Evolutionary conservation across 345 rosid genomes (phyloP), one percentile per base, ranked within the genome.

Genomic region (Brassica carinata): DNA sequence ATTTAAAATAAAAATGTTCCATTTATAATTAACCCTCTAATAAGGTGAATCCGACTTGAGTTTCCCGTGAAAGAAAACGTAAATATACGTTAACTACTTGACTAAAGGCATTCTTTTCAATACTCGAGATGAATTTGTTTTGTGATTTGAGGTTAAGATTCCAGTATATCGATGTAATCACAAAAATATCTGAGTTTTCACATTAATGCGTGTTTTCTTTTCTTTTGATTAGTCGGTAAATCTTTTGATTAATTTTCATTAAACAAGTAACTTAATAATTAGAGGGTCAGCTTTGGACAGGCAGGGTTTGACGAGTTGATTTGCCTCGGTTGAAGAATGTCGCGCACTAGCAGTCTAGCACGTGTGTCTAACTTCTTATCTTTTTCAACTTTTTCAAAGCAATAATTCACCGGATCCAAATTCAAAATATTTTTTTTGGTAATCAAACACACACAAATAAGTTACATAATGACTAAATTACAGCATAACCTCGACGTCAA

Each of bases 301-400:
- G 83, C 31, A 79, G 65, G 58, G 79, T 69, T 68, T 74, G 83
- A 69, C 79, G 74, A 80, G 74, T 59, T 61, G 74, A 53, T 51
- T 68, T 73, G 74, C 78, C 82, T 79, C 64, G 69, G 57, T 73
- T 40, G 40, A 73, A 79, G 83, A 74, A 80, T 80, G 75, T 80
- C 79, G 83, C 79, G 61, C 2, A 74, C 75, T 74, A 69, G 19
- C 55, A 73, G 34, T 69, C 66, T 34, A 74, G 59, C 83, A 80
- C 83, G 83, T 80, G 83, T 51, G 67, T 55, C 75, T 38, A 3
- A 33, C 3, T 72, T 29, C 77, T 65, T 65, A 72, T 57, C 51
- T 79, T 67, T 71, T 79, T 27, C 58, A 53, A 62, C 69, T 15
- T 45, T 65, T 23, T 30, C 7, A 62, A n/a, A 33, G 15, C 58